Conservation (phyloP, 345 rosid genomes). For the Gossypium mustelinum region DNA sequence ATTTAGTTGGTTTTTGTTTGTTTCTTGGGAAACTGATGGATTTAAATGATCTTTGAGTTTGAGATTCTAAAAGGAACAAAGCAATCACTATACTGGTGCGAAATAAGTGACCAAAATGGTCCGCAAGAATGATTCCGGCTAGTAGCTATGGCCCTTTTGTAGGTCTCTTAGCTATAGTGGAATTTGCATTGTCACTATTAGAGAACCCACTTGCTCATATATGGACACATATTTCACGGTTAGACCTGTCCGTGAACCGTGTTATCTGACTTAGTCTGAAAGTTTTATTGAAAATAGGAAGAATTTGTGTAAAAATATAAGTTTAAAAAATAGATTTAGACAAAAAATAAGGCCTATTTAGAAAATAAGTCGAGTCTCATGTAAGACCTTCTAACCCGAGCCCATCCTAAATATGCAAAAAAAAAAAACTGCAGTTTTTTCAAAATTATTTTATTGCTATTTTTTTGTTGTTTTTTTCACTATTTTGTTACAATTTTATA, state of each 20-base stretch:
- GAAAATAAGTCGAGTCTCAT: accelerated
- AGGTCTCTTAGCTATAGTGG: not conserved
- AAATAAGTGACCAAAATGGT: not conserved
- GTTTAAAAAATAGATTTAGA: accelerated
- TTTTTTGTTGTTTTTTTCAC: too few species aligned
- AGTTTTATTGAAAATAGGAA: accelerated
- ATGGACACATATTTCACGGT: not conserved
- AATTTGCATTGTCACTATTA: not conserved
- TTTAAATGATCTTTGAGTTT: not conserved
- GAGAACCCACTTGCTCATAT: not conserved
- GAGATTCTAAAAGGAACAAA: not conserved
- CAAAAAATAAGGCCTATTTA: accelerated
- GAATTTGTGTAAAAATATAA: accelerated
- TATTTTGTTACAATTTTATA: too few species aligned
- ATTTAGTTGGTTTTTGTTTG: conserved; percentile 2
- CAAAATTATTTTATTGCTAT: too few species aligned
- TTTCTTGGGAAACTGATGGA: not conserved
- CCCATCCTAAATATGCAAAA: too few species aligned
- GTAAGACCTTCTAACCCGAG: too few species aligned
- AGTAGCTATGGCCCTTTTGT: not conserved
- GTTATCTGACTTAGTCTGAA: accelerated
- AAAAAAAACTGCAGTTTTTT: too few species aligned
- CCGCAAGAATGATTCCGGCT: not conserved
- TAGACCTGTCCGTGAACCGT: too few species aligned
- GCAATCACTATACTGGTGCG: not conserved